These are phyloP conservation scores for Pseudocercospora eumusae DNA, from an alignment of 2,329 filamentous ascomycete genomes.

Conservation along the genomic window DNA sequence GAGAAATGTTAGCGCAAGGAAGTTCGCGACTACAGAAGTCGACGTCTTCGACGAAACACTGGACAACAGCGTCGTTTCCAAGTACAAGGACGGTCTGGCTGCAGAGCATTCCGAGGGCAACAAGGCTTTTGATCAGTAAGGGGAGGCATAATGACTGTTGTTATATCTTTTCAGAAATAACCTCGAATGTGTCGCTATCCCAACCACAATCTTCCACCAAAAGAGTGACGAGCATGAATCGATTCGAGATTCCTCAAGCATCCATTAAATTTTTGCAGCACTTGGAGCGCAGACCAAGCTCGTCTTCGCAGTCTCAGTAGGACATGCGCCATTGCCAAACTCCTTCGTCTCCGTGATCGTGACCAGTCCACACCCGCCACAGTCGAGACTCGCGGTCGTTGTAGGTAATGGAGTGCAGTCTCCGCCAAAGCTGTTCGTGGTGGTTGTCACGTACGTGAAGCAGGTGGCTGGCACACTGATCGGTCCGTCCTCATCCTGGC, in stretches of 20 bases:
- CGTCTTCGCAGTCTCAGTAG: background rate
- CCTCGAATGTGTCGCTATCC: background rate
- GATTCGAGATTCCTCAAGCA: background rate
- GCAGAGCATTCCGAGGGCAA: conserved; percentile 23
- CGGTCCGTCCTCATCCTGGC: background rate
- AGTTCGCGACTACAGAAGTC: conserved; percentile 63
- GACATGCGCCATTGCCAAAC: background rate
- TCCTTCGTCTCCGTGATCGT: background rate
- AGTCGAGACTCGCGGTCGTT: background rate
- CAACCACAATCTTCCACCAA: background rate
- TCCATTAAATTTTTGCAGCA: background rate
- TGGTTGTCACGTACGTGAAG: background rate
- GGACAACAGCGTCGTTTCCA: conserved; percentile 31
- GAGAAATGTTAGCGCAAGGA: conserved; percentile 66
- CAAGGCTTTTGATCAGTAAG: conserved; percentile 3
- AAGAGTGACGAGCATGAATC: background rate
- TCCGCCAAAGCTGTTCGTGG: background rate
- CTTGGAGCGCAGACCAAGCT: background rate
- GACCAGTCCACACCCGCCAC: background rate
- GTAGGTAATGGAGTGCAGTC: background rate
- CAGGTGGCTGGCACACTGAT: background rate
- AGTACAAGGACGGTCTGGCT: conserved; percentile 26
- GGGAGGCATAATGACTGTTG: background rate
- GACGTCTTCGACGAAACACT: conserved; percentile 56
- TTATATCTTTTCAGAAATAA: background rate